phyloP scores from a whole-genome alignment of 306 rosid genomes.

The Medicago arabica region DNA sequence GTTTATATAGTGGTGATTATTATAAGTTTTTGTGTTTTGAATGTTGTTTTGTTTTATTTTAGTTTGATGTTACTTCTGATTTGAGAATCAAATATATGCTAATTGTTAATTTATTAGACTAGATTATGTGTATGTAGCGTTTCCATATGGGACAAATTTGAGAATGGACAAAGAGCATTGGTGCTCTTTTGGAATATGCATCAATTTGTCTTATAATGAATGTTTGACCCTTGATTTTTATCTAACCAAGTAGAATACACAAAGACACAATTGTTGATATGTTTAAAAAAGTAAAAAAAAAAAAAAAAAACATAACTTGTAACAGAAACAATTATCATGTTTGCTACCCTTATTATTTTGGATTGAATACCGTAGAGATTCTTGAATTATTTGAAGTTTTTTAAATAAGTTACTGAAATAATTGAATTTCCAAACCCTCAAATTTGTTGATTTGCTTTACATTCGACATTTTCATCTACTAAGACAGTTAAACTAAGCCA shows the following conservation, averaged over 20 bases:
- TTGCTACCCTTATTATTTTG: no score
- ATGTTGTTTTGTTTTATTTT: slow-evolving; percentile 36
- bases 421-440: no score
- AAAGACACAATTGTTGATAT: no score
- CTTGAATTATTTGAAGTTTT: no score
- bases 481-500: neutral
- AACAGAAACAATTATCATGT: no score
- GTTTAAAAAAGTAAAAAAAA: no score
- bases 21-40: slow-evolving; percentile 33
- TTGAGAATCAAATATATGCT: slow-evolving; percentile 35
- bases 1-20: slow-evolving; percentile 26
- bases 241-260: no score
- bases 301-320: no score
- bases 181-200: slow-evolving; percentile 17
- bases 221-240: neutral
- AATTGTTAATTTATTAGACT: slow-evolving; percentile 32
- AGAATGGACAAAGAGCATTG: slow-evolving; percentile 26
- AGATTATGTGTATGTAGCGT: neutral
- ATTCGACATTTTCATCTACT: neutral
- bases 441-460: neutral
- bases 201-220: neutral
- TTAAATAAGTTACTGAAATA: no score
- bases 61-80: neutral
- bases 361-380: no score
- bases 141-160: slow-evolving; percentile 1